Percentiles rank a stretch among this genome's conserved stretches.
phyloP scores from a whole-genome alignment of 352 stramenopile genomes.

The Elongisporangium anandrum region DNA sequence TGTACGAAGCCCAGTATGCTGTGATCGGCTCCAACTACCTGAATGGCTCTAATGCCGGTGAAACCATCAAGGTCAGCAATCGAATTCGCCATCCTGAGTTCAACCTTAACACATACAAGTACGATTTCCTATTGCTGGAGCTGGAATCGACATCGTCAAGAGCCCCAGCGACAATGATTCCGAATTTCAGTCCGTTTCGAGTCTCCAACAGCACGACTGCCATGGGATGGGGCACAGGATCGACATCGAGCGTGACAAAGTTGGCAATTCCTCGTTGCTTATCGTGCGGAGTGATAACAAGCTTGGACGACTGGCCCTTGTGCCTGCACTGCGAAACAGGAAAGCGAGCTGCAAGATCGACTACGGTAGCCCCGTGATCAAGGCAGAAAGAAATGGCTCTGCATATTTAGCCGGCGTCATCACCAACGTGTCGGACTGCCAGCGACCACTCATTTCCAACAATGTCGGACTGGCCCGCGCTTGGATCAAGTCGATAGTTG shows the following conservation, averaged over 20 bases:
- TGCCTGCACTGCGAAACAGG: background rate
- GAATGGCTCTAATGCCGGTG: background rate
- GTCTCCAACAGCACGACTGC: background rate
- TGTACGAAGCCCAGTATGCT: background rate
- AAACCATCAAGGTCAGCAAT: background rate
- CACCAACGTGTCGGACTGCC: background rate
- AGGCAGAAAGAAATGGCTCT: background rate
- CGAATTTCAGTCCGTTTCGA: background rate
- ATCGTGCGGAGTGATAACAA: background rate
- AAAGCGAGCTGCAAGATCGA: background rate
- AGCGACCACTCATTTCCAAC: background rate
- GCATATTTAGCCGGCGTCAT: background rate
- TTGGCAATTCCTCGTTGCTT: background rate
- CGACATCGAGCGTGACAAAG: background rate
- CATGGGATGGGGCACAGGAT: background rate
- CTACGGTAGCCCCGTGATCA: background rate
- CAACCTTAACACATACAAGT: background rate
- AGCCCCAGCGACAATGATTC: background rate
- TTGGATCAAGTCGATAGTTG: background rate
- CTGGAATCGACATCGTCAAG: background rate
- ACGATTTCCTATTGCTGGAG: background rate
- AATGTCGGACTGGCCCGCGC: background rate
- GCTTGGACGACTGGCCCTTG: background rate
- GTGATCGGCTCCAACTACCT: background rate
- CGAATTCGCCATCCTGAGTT: background rate